phyloP scores from a whole-genome alignment of 2,329 filamentous ascomycete genomes.

The Trichophyton schoenleinii region DNA sequence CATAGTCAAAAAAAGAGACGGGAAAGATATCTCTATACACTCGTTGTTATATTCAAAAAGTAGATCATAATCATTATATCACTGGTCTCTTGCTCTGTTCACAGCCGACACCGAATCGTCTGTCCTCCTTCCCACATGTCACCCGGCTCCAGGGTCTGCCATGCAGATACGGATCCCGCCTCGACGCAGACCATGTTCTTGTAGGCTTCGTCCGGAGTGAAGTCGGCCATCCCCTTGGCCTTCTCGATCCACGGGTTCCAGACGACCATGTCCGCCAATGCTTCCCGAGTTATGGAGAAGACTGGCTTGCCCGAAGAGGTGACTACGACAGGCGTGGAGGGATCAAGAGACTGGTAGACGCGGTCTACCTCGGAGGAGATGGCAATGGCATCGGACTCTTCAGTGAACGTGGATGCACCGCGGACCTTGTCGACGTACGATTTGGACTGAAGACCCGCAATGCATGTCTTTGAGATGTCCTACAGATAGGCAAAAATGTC shows the following conservation, averaged over 20 bases:
- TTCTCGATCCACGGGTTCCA: constrained; percentile 97
- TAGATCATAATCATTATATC: neutral
- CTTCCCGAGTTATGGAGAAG: constrained; percentile 69
- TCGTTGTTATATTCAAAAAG: neutral
- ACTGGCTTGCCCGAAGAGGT: constrained; percentile 47
- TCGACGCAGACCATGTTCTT: constrained; percentile 92
- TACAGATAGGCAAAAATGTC: constrained; percentile 25
- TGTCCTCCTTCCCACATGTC: constrained; percentile 55
- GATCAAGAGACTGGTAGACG: constrained; percentile 60
- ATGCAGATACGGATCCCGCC: constrained; percentile 68
- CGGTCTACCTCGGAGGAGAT: constrained; percentile 76
- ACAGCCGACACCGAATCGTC: constrained; percentile 37
- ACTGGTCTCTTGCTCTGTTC: neutral
- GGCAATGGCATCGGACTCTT: constrained; percentile 50
- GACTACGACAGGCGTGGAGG: constrained; percentile 30
- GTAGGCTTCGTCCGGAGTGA: constrained; percentile 77
- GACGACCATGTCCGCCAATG: constrained; percentile 75
- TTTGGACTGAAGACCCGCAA: constrained; percentile 65
- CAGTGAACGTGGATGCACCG: constrained; percentile 50
- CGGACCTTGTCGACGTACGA: constrained; percentile 75
- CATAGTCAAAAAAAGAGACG: neutral
- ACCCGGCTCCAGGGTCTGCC: constrained; percentile 74
- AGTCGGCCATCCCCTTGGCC: constrained; percentile 69
- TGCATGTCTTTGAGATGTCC: constrained; percentile 63
- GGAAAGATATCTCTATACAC: neutral